Conservation (phyloP, 352 stramenopile genomes). For the Globisporangium barbulae region DNA sequence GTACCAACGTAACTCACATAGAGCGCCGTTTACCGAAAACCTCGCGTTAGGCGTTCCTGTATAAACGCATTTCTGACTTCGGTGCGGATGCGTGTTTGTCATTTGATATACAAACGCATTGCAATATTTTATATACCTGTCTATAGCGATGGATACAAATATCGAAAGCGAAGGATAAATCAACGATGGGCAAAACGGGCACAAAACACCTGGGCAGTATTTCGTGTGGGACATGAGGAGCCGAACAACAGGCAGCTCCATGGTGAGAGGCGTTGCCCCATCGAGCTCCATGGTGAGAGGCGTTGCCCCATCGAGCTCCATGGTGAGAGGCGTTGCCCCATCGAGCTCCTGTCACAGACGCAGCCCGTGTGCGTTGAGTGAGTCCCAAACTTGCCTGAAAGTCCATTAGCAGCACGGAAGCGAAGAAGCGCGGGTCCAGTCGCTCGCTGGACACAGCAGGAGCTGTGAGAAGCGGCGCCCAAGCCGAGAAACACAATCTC, state of each 20-base stretch:
- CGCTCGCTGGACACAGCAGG: neutral
- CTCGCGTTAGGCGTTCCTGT: neutral
- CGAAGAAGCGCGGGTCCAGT: too few species aligned
- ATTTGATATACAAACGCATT: neutral
- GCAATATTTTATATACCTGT: neutral
- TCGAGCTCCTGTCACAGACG: too few species aligned
- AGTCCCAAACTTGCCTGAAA: too few species aligned
- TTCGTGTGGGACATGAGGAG: conserved; percentile 10
- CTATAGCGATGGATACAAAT: neutral
- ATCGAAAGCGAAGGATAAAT: neutral
- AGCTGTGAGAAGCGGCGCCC: too few species aligned
- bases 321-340: too few species aligned
- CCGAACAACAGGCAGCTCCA: neutral
- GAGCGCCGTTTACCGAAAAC: neutral
- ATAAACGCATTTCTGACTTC: neutral
- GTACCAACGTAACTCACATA: conserved; percentile 13
- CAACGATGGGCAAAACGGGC: neutral
- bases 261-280: too few species aligned
- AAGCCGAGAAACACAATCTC: too few species aligned
- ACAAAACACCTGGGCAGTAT: neutral
- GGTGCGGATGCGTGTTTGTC: neutral
- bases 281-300: too few species aligned
- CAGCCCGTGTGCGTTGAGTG: too few species aligned
- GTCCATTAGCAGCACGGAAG: too few species aligned
- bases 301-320: too few species aligned